Evolutionary conservation across 805 yeast genomes (phyloP).

Genomic region (Pichia sporocuriosa): DNA sequence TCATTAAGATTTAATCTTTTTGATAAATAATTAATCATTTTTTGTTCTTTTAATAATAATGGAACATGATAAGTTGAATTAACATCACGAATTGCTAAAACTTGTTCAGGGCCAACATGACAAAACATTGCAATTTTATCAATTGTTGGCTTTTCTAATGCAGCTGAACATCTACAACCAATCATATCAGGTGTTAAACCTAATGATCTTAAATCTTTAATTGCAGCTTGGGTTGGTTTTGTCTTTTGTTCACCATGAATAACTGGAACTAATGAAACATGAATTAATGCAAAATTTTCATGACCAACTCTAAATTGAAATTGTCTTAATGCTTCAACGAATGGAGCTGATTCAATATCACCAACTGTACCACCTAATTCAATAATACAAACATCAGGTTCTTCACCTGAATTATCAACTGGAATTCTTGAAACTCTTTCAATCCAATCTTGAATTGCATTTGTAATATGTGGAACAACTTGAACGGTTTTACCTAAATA

Average conservation of each 20-base stretch:
- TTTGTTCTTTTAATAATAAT: slow-evolving; percentile 79
- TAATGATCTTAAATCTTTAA: slow-evolving; percentile 89
- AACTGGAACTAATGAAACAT: slow-evolving; percentile 95
- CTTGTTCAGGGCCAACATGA: slow-evolving; percentile 98
- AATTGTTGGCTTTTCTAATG: slow-evolving; percentile 75
- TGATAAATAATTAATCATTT: slow-evolving; percentile 63
- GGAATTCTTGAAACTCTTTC: slow-evolving; percentile 88
- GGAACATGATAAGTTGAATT: slow-evolving; percentile 98
- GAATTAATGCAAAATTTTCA: slow-evolving; percentile 91
- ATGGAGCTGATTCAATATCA: slow-evolving; percentile 97
- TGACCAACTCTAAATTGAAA: slow-evolving; percentile 95
- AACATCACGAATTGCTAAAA: slow-evolving; percentile 93
- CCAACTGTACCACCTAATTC: slow-evolving; percentile 99
- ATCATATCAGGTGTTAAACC: slow-evolving; percentile 95
- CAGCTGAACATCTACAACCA: slow-evolving; percentile 92
- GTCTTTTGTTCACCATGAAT: slow-evolving; percentile 99
- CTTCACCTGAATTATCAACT: slow-evolving; percentile 80
- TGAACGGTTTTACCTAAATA: slow-evolving; percentile 99
- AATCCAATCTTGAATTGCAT: slow-evolving; percentile 98
- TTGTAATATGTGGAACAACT: slow-evolving; percentile 96
- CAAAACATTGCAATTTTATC: slow-evolving; percentile 98
- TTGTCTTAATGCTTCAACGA: slow-evolving; percentile 97
- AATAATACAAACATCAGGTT: slow-evolving; percentile 93
- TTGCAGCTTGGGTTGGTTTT: slow-evolving; percentile 98
- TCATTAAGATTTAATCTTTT: slow-evolving; percentile 58